Evolutionary conservation across 2,329 filamentous ascomycete species (phyloP).

Genomic region (Pyrenophora seminiperda): DNA sequence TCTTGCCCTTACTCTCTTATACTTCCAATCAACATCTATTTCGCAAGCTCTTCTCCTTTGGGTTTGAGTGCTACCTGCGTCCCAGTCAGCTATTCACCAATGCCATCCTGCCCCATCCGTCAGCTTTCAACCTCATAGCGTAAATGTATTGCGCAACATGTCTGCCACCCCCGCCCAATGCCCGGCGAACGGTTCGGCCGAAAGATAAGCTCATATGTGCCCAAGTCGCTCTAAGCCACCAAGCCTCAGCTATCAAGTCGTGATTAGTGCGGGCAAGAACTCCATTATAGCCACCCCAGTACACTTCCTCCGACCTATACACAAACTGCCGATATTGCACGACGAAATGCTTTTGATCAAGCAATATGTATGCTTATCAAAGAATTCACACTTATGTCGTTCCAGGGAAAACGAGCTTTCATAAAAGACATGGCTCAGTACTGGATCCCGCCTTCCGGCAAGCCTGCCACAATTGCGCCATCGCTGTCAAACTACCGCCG

Average conservation of each 20-base stretch:
- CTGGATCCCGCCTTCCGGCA: slow-evolving; percentile 74
- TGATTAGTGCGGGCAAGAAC: no score
- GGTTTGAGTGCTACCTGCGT: slow-evolving; percentile 22
- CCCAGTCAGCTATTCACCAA: background rate
- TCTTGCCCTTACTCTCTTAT: background rate
- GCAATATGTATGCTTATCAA: background rate
- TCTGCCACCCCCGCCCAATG: background rate
- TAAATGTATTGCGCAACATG: background rate
- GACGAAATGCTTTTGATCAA: background rate
- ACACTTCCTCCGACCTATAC: background rate
- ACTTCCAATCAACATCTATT: background rate
- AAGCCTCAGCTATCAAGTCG: background rate
- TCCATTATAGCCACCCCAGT: background rate
- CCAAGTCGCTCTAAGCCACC: background rate
- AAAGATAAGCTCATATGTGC: background rate
- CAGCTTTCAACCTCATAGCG: background rate
- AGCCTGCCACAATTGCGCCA: slow-evolving; percentile 72
- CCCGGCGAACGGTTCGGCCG: background rate
- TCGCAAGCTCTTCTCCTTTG: slow-evolving; percentile 13
- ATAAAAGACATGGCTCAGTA: slow-evolving; percentile 99
- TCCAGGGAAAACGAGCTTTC: slow-evolving; percentile 85
- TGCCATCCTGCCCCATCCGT: background rate
- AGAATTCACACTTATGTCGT: slow-evolving; percentile 27
- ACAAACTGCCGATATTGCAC: background rate
- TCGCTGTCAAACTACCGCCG: slow-evolving; percentile 69